A percentile compares a stretch with the other conserved stretches of the same genome.
phyloP scores from a whole-genome alignment of 1,284 basidiomycete genomes.

The Cerioporus squamosus region DNA sequence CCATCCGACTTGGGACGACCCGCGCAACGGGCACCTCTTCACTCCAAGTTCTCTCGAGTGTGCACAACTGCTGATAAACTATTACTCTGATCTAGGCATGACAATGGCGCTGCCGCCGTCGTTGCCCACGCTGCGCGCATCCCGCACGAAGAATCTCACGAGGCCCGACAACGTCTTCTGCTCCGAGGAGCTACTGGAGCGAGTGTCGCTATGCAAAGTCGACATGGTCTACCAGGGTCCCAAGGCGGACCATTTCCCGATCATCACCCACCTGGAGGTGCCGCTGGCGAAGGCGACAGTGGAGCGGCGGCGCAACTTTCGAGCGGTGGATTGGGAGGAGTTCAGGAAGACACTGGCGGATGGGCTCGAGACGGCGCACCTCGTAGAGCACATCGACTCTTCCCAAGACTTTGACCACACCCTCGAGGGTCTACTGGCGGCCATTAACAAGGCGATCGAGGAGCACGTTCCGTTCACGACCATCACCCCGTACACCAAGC shows the following conservation, averaged over 20 bases:
- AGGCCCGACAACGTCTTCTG: constrained; percentile 41
- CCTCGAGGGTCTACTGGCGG: no score
- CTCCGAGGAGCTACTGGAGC: constrained; percentile 11
- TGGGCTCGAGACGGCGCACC: no score
- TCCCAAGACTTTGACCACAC: no score
- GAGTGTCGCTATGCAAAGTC: constrained; percentile 25
- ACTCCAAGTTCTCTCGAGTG: constrained; percentile 19
- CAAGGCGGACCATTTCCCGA: constrained; percentile 34
- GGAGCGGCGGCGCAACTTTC: constrained; percentile 30
- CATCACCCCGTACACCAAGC: constrained; percentile 29
- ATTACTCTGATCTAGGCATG: constrained; percentile 24
- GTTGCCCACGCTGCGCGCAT: constrained; percentile 34
- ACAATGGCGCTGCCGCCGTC: constrained; percentile 32
- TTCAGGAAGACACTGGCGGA: no score
- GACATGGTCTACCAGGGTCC: constrained; percentile 15
- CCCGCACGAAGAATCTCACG: constrained; percentile 32
- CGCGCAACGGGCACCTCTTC: constrained; percentile 41
- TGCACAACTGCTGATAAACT: constrained; percentile 29
- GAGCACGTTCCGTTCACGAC: constrained; percentile 27
- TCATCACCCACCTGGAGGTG: no score
- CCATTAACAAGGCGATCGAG: no score
- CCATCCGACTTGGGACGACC: constrained; percentile 50
- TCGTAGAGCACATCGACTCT: no score
- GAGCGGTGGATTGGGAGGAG: no score
- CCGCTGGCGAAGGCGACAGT: no score